phyloP scores from a whole-genome alignment of 2,329 filamentous ascomycete genomes.

The Hypoxylon rubiginosum region DNA sequence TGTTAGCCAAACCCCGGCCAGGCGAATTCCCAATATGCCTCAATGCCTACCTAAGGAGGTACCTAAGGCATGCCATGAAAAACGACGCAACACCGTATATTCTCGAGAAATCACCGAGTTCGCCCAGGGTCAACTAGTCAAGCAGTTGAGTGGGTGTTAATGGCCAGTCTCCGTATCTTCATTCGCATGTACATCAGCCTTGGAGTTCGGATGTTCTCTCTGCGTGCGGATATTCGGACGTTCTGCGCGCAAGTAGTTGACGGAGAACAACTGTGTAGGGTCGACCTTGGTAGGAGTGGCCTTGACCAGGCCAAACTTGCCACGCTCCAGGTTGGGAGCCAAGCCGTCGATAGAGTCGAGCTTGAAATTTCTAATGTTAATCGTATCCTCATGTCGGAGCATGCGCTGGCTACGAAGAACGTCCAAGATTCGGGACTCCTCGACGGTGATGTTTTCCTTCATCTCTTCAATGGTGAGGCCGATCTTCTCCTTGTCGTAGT shows the following conservation, averaged over 20 bases:
- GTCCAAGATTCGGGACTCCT: constrained; percentile 28
- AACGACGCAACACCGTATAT: too few relatives aligned
- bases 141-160: too few relatives aligned
- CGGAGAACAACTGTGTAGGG: constrained; percentile 6
- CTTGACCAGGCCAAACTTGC: constrained; percentile 27
- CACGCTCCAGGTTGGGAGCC: constrained; percentile 23
- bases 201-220: neutral
- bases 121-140: too few relatives aligned
- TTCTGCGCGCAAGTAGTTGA: constrained; percentile 2
- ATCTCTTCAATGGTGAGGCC: constrained; percentile 11
- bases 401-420: constrained; percentile 27
- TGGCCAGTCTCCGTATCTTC: too few relatives aligned
- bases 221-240: constrained; percentile 24
- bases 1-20: too few relatives aligned
- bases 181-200: neutral
- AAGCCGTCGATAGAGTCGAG: constrained; percentile 34
- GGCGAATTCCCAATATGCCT: too few relatives aligned
- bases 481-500: neutral
- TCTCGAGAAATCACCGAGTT: too few relatives aligned
- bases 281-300: constrained; percentile 1
- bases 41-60: too few relatives aligned
- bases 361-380: constrained; percentile 31
- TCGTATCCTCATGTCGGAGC: constrained; percentile 27
- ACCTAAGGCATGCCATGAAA: too few relatives aligned
- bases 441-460: constrained; percentile 19